A percentile compares a stretch with the other conserved stretches of the same genome.
Conservation (phyloP, 441 rosid species). For the Erodium texanum region DNA sequence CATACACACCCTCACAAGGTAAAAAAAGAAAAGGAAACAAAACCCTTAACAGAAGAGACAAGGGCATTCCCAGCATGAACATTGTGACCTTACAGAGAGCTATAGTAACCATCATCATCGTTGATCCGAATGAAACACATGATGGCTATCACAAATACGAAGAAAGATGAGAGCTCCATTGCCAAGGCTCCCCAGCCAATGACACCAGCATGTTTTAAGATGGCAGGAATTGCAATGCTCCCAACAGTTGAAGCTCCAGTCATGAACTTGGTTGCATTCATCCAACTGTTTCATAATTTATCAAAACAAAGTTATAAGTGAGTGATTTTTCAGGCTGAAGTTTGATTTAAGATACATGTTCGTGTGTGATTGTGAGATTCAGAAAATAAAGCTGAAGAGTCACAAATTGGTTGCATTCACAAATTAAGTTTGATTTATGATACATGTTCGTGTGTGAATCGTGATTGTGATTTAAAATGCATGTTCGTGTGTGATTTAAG, state of each 20-base stretch:
- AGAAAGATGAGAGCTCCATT: constrained; percentile 69
- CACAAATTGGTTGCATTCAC: no score
- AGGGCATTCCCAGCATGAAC: neutral
- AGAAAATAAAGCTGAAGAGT: constrained; percentile 37
- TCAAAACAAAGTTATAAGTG: neutral
- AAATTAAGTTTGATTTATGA: neutral
- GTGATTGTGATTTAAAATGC: no score
- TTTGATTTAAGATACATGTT: constrained; percentile 1
- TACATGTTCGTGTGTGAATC: constrained; percentile 1
- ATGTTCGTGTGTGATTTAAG: constrained; percentile 1
- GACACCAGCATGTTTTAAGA: constrained; percentile 80
- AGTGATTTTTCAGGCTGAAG: neutral
- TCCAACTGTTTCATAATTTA: constrained; percentile 46
- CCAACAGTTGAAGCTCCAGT: constrained; percentile 88
- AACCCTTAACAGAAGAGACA: neutral
- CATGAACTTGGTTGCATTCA: constrained; percentile 78
- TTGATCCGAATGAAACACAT: constrained; percentile 47
- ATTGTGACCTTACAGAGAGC: constrained; percentile 28
- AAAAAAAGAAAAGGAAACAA: neutral
- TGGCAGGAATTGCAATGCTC: constrained; percentile 84
- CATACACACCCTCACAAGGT: neutral
- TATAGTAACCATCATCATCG: constrained; percentile 41
- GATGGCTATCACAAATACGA: constrained; percentile 58
- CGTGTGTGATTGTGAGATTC: constrained; percentile 8
- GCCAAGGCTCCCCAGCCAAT: constrained; percentile 91